These are phyloP conservation scores for Moniliophthora roreri DNA, from an alignment of 1,284 basidiomycete species.

Conservation along the genomic window DNA sequence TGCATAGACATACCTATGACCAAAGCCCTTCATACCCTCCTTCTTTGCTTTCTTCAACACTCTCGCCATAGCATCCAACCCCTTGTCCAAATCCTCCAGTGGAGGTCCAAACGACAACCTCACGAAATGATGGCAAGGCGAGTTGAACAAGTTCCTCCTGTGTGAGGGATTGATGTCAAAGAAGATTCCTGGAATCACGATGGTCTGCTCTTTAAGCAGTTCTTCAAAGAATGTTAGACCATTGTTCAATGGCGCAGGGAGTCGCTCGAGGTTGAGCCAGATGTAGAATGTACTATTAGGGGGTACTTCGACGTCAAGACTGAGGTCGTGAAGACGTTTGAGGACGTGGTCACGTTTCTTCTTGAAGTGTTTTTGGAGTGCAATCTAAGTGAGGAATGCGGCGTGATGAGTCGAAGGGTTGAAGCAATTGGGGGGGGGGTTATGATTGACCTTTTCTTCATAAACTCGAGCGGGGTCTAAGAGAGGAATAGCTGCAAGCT, in stretches of 20 bases:
- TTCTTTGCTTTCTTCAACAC: slow-evolving; percentile 73
- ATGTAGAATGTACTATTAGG: slow-evolving; percentile 86
- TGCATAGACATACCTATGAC: slow-evolving; percentile 47
- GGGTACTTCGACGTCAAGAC: slow-evolving; percentile 73
- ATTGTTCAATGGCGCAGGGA: slow-evolving; percentile 83
- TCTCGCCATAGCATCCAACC: slow-evolving; percentile 80
- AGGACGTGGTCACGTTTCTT: slow-evolving; percentile 90
- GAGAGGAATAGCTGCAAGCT: slow-evolving; percentile 82
- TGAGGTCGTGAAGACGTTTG: slow-evolving; percentile 74
- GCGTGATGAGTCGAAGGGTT: too few species aligned
- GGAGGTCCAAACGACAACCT: slow-evolving; percentile 88
- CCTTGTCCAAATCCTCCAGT: slow-evolving; percentile 79
- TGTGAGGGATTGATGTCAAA: slow-evolving; percentile 87
- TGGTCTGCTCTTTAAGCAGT: slow-evolving; percentile 86
- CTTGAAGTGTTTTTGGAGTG: slow-evolving; percentile 88
- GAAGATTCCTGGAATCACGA: slow-evolving; percentile 89
- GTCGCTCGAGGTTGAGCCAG: slow-evolving; percentile 82
- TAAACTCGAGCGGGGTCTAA: slow-evolving; percentile 71
- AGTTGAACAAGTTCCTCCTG: slow-evolving; percentile 83
- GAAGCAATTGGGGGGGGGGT: too few species aligned
- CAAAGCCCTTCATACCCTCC: slow-evolving; percentile 58
- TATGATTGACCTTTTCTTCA: slow-evolving; percentile 78
- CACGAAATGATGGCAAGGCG: slow-evolving; percentile 89
- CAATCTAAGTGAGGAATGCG: slow-evolving; percentile 41
- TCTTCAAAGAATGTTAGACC: slow-evolving; percentile 96